Conservation (phyloP, 768 basidiomycete genomes). For the Trametes punicea region DNA sequence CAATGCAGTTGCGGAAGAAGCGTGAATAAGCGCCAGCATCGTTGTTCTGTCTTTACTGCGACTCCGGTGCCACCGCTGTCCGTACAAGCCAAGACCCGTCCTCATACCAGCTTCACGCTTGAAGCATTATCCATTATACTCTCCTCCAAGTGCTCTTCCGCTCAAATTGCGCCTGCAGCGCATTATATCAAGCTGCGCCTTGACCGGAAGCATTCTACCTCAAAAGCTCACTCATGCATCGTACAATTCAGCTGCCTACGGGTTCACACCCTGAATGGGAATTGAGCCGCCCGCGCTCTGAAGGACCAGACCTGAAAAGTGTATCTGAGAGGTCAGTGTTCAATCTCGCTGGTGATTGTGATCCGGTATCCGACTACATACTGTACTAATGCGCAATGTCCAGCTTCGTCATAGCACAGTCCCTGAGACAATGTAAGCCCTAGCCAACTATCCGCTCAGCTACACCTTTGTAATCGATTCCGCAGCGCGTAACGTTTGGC, state of each 20-base stretch:
- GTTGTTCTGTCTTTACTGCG: too few relatives aligned
- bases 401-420: slow-evolving; percentile 62
- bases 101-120: too few relatives aligned
- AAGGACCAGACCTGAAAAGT: slow-evolving; percentile 36
- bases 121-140: too few relatives aligned
- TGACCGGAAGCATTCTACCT: too few relatives aligned
- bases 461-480: not conserved
- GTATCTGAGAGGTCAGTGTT: slow-evolving; percentile 57
- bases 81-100: too few relatives aligned
- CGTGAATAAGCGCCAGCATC: too few relatives aligned
- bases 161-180: too few relatives aligned
- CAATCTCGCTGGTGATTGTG: not conserved
- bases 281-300: slow-evolving; percentile 34
- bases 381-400: slow-evolving; percentile 3
- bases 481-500: slow-evolving; percentile 69
- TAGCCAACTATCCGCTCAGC: not conserved
- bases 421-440: slow-evolving; percentile 64
- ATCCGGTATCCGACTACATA: not conserved
- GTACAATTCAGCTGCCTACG: slow-evolving; percentile 45
- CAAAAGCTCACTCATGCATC: slow-evolving; percentile 11
- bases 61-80: too few relatives aligned
- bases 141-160: too few relatives aligned
- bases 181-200: too few relatives aligned
- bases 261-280: slow-evolving; percentile 64
- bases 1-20: too few relatives aligned